Evolutionary conservation across 2,329 filamentous ascomycete genomes (phyloP).

Genomic region (Aureobasidium pullulans): DNA sequence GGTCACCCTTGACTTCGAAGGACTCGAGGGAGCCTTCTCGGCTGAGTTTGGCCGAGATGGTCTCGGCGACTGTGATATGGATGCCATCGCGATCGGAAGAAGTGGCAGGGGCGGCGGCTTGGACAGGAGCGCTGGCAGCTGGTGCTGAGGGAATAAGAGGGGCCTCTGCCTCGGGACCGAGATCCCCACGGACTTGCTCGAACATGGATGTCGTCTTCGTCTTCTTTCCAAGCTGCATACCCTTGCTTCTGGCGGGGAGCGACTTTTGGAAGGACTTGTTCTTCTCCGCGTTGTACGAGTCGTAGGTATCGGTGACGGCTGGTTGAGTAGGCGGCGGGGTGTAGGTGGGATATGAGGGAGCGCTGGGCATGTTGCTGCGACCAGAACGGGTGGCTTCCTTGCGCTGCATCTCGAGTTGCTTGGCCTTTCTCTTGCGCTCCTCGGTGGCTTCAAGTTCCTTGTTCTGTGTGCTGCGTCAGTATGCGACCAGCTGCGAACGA

Average conservation of each 20-base stretch:
- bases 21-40: conserved; percentile 81
- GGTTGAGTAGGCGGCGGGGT: conserved; percentile 71
- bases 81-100: conserved; percentile 64
- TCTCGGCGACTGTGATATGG: conserved; percentile 79
- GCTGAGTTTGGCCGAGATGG: conserved; percentile 82
- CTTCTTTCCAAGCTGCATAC: conserved; percentile 99
- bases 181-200: conserved; percentile 84
- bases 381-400: conserved; percentile 74
- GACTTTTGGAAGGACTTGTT: conserved; percentile 78
- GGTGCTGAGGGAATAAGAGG: conserved; percentile 58
- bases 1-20: conserved; percentile 82
- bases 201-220: conserved; percentile 97
- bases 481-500: background rate
- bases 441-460: conserved; percentile 98
- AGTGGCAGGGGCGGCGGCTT: conserved; percentile 46
- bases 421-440: conserved; percentile 96
- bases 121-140: conserved; percentile 41
- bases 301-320: conserved; percentile 72
- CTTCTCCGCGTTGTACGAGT: conserved; percentile 94
- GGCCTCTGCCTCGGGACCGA: conserved; percentile 74
- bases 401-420: conserved; percentile 97
- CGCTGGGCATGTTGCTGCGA: conserved; percentile 49
- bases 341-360: conserved; percentile 82
- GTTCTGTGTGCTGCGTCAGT: conserved; percentile 53
- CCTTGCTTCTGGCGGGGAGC: conserved; percentile 73